Evolutionary conservation across 2,329 filamentous ascomycete genomes (phyloP).

Genomic region (Arthrobotrys iridis): DNA sequence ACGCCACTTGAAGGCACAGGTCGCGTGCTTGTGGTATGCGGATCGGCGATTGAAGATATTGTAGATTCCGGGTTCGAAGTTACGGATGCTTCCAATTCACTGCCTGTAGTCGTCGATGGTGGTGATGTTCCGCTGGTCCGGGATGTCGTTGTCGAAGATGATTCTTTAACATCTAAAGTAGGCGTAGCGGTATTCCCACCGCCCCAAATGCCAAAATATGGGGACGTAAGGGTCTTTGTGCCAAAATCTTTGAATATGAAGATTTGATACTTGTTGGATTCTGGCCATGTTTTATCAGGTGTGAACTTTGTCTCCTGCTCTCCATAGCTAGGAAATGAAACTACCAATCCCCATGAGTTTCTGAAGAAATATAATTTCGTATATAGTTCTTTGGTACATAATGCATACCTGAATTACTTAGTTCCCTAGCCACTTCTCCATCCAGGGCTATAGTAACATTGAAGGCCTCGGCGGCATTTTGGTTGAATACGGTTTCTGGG

Average conservation of each 20-base stretch:
- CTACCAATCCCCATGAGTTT: not conserved
- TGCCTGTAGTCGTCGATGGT: slow-evolving; percentile 6
- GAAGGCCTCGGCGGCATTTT: slow-evolving; percentile 26
- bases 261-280: slow-evolving; percentile 45
- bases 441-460: slow-evolving; percentile 44
- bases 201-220: slow-evolving; percentile 43
- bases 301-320: slow-evolving; percentile 42
- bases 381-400: not conserved
- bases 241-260: slow-evolving; percentile 41
- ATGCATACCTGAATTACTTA: slow-evolving; percentile 27
- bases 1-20: slow-evolving; percentile 4
- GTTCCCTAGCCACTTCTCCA: slow-evolving; percentile 7
- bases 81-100: not conserved
- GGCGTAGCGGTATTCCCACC: slow-evolving; percentile 26
- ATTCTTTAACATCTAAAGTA: not conserved
- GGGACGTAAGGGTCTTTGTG: slow-evolving; percentile 32
- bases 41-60: not conserved
- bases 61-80: not conserved
- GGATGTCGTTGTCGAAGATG: slow-evolving; percentile 5
- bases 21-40: not conserved
- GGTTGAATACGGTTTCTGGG: slow-evolving; percentile 13
- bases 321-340: slow-evolving; percentile 31
- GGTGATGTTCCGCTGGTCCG: slow-evolving; percentile 12
- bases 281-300: slow-evolving; percentile 29
- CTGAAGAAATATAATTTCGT: not conserved